Evolutionary conservation across 352 stramenopile species (phyloP).

Genomic region (Aphanomyces euteiches): DNA sequence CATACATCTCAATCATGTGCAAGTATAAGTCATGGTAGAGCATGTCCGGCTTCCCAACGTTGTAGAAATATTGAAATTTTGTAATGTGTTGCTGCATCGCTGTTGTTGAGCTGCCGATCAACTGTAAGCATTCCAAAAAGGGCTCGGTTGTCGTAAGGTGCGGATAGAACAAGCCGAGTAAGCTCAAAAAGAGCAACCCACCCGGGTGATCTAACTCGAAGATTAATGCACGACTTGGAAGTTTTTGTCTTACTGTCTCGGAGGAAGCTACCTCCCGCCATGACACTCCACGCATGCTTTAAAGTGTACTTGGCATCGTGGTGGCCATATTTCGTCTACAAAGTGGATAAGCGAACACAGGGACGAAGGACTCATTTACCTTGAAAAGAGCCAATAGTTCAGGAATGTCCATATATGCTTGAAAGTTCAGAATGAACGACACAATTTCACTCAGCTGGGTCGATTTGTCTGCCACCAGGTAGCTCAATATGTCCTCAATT

Average conservation of each 20-base stretch:
- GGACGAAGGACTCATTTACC: not conserved
- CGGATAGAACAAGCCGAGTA: constrained; percentile 17
- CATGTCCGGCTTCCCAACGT: not conserved
- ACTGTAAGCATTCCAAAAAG: constrained; percentile 6
- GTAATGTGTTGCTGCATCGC: not conserved
- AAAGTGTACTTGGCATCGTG: constrained; percentile 4
- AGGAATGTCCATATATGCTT: constrained; percentile 22
- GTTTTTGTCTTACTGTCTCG: constrained; percentile 17
- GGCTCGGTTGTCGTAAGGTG: not conserved
- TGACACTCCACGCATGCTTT: constrained; percentile 29
- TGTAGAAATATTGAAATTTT: constrained; percentile 9
- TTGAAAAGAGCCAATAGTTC: constrained; percentile 16
- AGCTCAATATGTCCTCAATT: constrained; percentile 26
- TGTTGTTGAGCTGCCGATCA: not conserved
- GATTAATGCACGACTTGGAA: no score
- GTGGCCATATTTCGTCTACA: constrained; percentile 3
- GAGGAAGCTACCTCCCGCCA: constrained; percentile 15
- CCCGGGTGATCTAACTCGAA: constrained; percentile 7
- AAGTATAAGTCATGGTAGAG: constrained; percentile 26
- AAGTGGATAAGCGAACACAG: not conserved
- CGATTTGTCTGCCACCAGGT: constrained; percentile 27
- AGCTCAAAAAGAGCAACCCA: constrained; percentile 10
- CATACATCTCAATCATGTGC: constrained; percentile 29
- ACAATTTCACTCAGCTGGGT: constrained; percentile 18
- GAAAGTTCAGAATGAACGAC: constrained; percentile 25